Conservation (phyloP, 257 asterid genomes). For the Avicennia marina region DNA sequence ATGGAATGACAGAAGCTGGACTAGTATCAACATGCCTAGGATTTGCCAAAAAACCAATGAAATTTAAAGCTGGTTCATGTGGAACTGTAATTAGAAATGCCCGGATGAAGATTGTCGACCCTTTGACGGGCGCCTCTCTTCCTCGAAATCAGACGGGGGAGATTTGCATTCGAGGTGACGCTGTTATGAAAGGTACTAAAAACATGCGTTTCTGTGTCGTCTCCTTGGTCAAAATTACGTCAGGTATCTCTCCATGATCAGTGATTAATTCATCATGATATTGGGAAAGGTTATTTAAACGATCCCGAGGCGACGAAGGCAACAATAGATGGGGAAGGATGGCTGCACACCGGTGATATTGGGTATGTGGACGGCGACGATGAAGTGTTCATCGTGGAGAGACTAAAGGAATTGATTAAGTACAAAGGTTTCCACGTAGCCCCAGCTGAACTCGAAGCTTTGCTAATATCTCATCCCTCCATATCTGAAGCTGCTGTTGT, state of each 20-base stretch:
- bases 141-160: conserved; percentile 41
- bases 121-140: conserved; percentile 34
- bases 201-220: too few species aligned
- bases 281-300: conserved; percentile 38
- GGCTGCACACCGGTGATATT: conserved; percentile 57
- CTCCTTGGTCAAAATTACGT: too few species aligned
- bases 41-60: conserved; percentile 41
- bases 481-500: conserved; percentile 60
- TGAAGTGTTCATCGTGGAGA: conserved; percentile 50
- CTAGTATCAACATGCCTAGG: conserved; percentile 40
- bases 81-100: conserved; percentile 47
- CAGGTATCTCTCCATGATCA: not conserved
- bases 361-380: conserved; percentile 45
- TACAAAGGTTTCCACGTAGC: conserved; percentile 60
- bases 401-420: conserved; percentile 56
- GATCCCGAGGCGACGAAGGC: conserved; percentile 46
- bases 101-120: conserved; percentile 44
- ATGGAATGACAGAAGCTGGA: conserved; percentile 67
- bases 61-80: conserved; percentile 47
- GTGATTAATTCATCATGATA: not conserved
- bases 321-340: conserved; percentile 42
- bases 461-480: conserved; percentile 43
- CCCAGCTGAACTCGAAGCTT: conserved; percentile 60
- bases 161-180: conserved; percentile 38
- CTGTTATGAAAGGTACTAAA: conserved; percentile 48